Conservation (phyloP, 495 filamentous ascomycete species). For the Copromyces sp. region DNA sequence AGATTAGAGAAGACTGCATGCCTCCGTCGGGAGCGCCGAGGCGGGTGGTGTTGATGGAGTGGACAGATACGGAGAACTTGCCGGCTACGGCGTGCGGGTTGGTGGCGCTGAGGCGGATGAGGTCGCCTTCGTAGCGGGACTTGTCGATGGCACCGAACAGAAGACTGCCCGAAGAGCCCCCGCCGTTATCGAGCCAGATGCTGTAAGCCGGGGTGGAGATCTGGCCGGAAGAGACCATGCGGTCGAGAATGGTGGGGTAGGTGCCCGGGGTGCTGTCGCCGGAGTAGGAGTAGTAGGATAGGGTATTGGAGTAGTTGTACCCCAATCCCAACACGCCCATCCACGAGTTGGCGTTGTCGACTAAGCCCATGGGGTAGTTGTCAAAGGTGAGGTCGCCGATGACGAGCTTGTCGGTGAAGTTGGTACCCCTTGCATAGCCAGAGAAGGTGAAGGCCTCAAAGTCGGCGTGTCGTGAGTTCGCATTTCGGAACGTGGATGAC, state of each 20-base stretch:
- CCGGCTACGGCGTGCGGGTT: conserved; percentile 23
- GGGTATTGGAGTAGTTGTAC: conserved; percentile 54
- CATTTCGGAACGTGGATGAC: conserved; percentile 56
- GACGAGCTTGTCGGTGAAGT: conserved; percentile 57
- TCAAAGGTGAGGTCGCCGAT: conserved; percentile 51
- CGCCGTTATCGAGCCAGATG: conserved; percentile 62
- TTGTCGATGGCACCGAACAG: conserved; percentile 79
- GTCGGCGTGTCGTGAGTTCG: conserved; percentile 35
- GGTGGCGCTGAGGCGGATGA: conserved; percentile 47
- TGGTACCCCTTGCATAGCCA: conserved; percentile 53
- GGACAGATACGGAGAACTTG: conserved; percentile 58
- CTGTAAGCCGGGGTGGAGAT: conserved; percentile 71
- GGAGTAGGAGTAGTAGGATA: conserved; percentile 23
- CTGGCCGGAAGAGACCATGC: conserved; percentile 51
- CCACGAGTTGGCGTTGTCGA: conserved; percentile 42
- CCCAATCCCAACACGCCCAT: conserved; percentile 75
- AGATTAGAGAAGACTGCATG: conserved; percentile 30
- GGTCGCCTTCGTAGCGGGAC: conserved; percentile 55
- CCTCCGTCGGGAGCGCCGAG: conserved; percentile 12
- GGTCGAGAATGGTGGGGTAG: conserved; percentile 61
- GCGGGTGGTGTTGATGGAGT: conserved; percentile 18
- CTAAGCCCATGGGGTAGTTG: conserved; percentile 67
- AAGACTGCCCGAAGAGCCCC: conserved; percentile 56
- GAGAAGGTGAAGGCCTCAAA: conserved; percentile 69
- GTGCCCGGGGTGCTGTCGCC: conserved; percentile 13